Percentiles rank a stretch among this genome's conserved stretches.
Evolutionary conservation across 73 alveolate genomes (phyloP).

Genomic region (Diophrys sp.): DNA sequence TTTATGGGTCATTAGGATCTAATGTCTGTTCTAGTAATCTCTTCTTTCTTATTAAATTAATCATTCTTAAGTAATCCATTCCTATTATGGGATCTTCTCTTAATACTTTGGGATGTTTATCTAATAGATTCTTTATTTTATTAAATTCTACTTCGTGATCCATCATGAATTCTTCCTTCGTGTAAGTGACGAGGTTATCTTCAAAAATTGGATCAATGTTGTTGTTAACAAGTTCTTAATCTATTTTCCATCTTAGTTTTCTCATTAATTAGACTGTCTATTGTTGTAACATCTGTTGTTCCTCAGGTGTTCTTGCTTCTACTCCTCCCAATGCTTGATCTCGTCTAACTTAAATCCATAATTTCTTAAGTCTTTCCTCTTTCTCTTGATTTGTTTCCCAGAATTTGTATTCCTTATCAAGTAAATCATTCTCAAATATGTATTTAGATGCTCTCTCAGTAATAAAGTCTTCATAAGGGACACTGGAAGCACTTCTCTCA

Average conservation of each 20-base stretch:
- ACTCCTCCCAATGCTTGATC: constrained; percentile 27
- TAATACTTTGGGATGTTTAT: constrained; percentile 41
- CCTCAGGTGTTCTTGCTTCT: constrained; percentile 41
- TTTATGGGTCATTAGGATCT: constrained; percentile 18
- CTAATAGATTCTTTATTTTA: constrained; percentile 44
- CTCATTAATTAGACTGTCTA: constrained; percentile 38
- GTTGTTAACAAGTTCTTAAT: constrained; percentile 42
- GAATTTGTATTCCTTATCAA: constrained; percentile 30
- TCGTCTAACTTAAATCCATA: constrained; percentile 54
- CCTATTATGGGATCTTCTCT: constrained; percentile 55
- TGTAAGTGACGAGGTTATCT: constrained; percentile 18
- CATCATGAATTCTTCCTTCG: constrained; percentile 49
- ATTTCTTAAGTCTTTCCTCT: constrained; percentile 31
- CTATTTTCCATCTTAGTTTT: constrained; percentile 44
- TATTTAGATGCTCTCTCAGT: constrained; percentile 19
- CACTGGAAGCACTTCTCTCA: neutral
- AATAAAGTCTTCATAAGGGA: constrained; percentile 24
- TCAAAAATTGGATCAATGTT: constrained; percentile 50
- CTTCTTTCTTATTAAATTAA: constrained; percentile 32
- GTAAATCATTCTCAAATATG: constrained; percentile 47
- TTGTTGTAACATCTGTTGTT: constrained; percentile 28
- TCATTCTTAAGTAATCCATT: constrained; percentile 36
- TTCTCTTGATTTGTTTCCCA: constrained; percentile 45
- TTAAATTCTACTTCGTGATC: constrained; percentile 49
- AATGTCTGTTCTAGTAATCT: constrained; percentile 27